Percentiles rank a stretch among this genome's conserved stretches.
These are phyloP conservation scores for Botrytis fabae DNA, from an alignment of 2,329 filamentous ascomycete species.

Conservation along the genomic window DNA sequence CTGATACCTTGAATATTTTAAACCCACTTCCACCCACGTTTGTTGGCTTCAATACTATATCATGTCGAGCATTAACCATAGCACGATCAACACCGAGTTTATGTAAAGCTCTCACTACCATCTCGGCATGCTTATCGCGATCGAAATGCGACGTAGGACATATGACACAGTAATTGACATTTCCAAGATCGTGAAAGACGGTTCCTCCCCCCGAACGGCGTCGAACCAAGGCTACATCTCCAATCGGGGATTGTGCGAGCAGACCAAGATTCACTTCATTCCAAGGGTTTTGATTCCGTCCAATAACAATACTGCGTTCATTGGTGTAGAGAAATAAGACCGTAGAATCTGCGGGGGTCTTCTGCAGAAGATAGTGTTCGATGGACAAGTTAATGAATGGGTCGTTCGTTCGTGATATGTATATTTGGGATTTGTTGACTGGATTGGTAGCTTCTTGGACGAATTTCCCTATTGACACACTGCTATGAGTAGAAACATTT, in stretches of 20 bases:
- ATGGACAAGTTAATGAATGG: conserved; percentile 91
- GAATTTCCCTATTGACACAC: conserved; percentile 20
- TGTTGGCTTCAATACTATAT: conserved; percentile 74
- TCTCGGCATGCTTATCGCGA: conserved; percentile 82
- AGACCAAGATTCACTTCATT: conserved; percentile 76
- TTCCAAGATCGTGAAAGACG: conserved; percentile 91
- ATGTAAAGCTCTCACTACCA: conserved; percentile 83
- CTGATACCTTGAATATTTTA: conserved; percentile 74
- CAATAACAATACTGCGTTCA: conserved; percentile 82
- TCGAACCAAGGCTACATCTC: conserved; percentile 61
- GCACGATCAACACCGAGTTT: conserved; percentile 58
- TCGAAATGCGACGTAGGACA: conserved; percentile 76
- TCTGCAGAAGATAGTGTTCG: conserved; percentile 84
- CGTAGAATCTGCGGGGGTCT: conserved; percentile 68
- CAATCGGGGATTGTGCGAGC: conserved; percentile 44
- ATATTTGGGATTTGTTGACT: conserved; percentile 62
- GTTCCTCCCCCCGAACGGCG: conserved; percentile 86
- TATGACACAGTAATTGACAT: conserved; percentile 93
- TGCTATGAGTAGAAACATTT: not conserved
- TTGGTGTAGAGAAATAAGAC: conserved; percentile 89
- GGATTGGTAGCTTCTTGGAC: conserved; percentile 39
- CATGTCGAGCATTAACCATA: conserved; percentile 85
- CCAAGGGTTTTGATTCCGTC: conserved; percentile 98
- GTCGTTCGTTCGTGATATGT: conserved; percentile 67
- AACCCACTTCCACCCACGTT: conserved; percentile 24